Evolutionary conservation across 257 asterid genomes (phyloP).

Genomic region (Penstemon newberryi): DNA sequence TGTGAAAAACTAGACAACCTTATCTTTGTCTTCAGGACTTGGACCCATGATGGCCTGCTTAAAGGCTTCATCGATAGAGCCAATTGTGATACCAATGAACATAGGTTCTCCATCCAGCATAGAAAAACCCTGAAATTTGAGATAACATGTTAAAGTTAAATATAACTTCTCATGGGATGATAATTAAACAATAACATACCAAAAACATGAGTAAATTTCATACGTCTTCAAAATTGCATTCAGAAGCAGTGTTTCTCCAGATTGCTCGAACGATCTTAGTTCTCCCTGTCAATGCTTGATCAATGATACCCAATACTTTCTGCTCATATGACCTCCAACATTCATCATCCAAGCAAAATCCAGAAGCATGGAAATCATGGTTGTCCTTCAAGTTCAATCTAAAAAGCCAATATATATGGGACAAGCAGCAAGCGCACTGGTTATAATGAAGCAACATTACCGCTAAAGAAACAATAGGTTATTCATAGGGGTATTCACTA

Average conservation of each 20-base stretch:
- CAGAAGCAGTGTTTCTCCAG: slow-evolving; percentile 73
- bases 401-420: slow-evolving; percentile 31
- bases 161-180: slow-evolving; percentile 16
- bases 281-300: slow-evolving; percentile 79
- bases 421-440: slow-evolving; percentile 27
- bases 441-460: slow-evolving; percentile 19
- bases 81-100: slow-evolving; percentile 70
- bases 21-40: slow-evolving; percentile 89
- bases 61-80: slow-evolving; percentile 74
- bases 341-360: slow-evolving; percentile 90
- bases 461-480: too few relatives aligned
- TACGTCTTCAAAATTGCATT: slow-evolving; percentile 70
- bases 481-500: background rate
- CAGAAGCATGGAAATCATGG: slow-evolving; percentile 49
- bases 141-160: slow-evolving; percentile 24
- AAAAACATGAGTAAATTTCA: slow-evolving; percentile 23
- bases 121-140: slow-evolving; percentile 62
- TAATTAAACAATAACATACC: slow-evolving; percentile 21
- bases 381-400: slow-evolving; percentile 82
- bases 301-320: slow-evolving; percentile 61
- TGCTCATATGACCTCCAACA: slow-evolving; percentile 94
- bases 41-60: slow-evolving; percentile 84
- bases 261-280: slow-evolving; percentile 74
- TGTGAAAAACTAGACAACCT: slow-evolving; percentile 50
- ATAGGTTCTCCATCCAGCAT: slow-evolving; percentile 61